Evolutionary conservation across 2,329 filamentous ascomycete species (phyloP), one percentile per base, ranked within the genome.

Genomic region (Fusarium austroafricanum): DNA sequence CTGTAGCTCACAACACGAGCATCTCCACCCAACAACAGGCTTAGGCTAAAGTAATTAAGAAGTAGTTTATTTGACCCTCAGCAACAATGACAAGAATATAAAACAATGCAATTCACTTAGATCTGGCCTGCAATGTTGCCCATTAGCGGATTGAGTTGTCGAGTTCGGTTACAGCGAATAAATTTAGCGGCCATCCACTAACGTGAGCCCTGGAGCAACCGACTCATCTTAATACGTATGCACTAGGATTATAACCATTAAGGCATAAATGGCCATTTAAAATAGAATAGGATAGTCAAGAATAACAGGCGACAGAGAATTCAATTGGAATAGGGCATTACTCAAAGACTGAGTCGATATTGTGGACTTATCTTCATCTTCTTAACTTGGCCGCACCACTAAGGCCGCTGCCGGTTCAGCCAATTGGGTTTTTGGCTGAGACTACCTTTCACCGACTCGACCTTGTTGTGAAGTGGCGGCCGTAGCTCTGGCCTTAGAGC

Each of bases 41-140:
- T 2, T 12, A 2, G 5, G 15, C n/a, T 17, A 7, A 33, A 21
- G 2, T 9, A 0, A 17, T 17, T 11, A 10, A 21, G n/a, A n/a
- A n/a, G n/a, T 6, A 5, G 0, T 6, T 21, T 45, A 21, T 21
- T 17, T 45, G n/a, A 0, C 14, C 14, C 8, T 12, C 1, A 46
- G 43, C 18, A 6, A 33, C 18, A 10, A 21, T 5, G 6, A 8
- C 4, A 14, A 40, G n/a, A n/a, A n/a, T n/a, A n/a, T n/a, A n/a
- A n/a, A n/a, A n/a, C n/a, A n/a, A n/a, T n/a, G n/a, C n/a, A n/a
- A n/a, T n/a, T n/a, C n/a, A n/a, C n/a, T n/a, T 8, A 11, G 26
- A 45, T 31, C n/a, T 33, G 43, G 18, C 28, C 18, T 21, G 43
- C 43, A 46, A 33, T 8, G 1, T 46, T n/a, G 28, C 28, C 4